Percentiles rank a stretch among this genome's conserved stretches.
Evolutionary conservation across 73 alveolate species (phyloP).

Genomic region (Symbiodinium pilosum): DNA sequence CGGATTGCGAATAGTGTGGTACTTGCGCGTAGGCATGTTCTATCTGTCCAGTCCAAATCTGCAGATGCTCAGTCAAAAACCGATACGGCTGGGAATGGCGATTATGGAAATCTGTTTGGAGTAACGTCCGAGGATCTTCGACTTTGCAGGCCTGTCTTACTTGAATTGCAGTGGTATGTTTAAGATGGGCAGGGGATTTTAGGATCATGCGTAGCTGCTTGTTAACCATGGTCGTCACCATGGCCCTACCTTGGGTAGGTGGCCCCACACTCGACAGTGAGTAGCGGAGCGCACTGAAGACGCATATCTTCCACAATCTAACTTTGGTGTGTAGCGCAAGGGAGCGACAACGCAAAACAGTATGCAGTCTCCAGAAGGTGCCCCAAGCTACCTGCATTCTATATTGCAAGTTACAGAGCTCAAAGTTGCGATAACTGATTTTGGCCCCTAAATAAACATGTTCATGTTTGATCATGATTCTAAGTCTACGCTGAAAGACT

Average conservation of each 20-base stretch:
- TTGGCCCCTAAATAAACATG: not conserved
- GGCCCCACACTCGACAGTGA: not conserved
- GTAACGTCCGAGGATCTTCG: not conserved
- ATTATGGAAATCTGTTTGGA: not conserved
- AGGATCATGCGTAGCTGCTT: not conserved
- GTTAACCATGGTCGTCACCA: not conserved
- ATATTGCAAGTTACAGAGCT: not conserved
- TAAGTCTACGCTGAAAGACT: not conserved
- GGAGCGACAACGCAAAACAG: not conserved
- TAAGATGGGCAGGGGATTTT: not conserved
- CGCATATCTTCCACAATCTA: not conserved
- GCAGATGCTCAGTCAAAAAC: not conserved
- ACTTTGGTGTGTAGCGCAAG: not conserved
- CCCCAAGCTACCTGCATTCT: not conserved
- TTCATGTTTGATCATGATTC: not conserved
- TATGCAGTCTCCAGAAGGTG: not conserved
- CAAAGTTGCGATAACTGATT: not conserved
- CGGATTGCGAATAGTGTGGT: not conserved
- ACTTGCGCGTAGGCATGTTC: not conserved
- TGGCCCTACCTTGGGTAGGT: not conserved
- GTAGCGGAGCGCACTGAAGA: not conserved
- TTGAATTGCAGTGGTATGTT: not conserved
- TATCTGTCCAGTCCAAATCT: not conserved
- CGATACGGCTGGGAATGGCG: not conserved
- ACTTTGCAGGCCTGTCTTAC: not conserved